Base-by-base conservation (phyloP, 2,329 filamentous ascomycete species). In the Trematosphaeria pertusa region DNA sequence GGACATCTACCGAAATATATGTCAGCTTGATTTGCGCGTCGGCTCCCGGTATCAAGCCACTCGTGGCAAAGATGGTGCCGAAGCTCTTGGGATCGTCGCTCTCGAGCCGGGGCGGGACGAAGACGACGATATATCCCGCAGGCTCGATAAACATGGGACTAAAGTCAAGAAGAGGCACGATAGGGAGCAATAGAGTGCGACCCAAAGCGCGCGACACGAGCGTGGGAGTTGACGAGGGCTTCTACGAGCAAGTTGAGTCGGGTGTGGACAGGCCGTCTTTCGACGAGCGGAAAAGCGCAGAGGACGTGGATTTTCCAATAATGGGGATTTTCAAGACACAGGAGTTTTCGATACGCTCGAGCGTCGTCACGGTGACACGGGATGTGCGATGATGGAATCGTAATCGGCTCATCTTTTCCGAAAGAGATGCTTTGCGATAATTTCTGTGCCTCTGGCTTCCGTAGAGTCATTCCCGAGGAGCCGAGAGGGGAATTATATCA, bases 1-100 rank as follows among this genome's bases (percentile, higher is more conserved):
- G 60, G 60, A 55, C 58, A 4, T 52, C 53, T 8, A 55, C 51
- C 0, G 60, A 63, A 24, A 53, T 61, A 9, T 63, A 61, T 28
- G 49, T 58, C 18, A 48, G 52, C 18, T 15, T 63, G 4, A 47
- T 61, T 4, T 63, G 60, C 31, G 60, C 60, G 4, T 46, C 58
- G 2, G 58, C 58, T 12, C 60, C 58, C 4, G 60, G 60, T 0
- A 42, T 57, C 1, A 63, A 61, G 22, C 58, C 58, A 0, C 37
- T 60, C 3, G 26, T 63, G 3, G 35, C 44, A 14, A 55, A 54
- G 32, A 10, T 63, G 2, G 8, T 61, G 4, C 60, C 60, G 1
- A 59, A 57, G 35, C n/a, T 60, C 2, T 40, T 63, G 14, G 58
- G 58, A 1, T 51, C 56, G 2, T 50, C 50, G 2, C 14, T 48